Evolutionary conservation across 441 rosid genomes (phyloP), one percentile per base, ranked within the genome.

Genomic region (Adansonia madagascariensis): DNA sequence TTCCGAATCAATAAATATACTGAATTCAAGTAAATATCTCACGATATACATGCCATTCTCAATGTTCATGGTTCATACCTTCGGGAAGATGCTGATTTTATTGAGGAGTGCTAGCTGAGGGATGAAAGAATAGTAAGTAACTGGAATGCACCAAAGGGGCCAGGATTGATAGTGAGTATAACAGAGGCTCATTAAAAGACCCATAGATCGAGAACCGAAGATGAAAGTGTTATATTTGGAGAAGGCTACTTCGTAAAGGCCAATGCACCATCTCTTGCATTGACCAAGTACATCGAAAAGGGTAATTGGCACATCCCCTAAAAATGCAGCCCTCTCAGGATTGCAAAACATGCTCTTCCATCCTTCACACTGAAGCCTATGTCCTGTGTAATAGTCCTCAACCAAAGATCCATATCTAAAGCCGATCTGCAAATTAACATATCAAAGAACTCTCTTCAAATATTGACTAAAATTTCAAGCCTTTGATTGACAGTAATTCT

Each of bases 361-460:
- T 18, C 96, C 95, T 75, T 89, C 91, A 77, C 97, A 91, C 0
- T 89, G 86, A 20, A 89, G 78, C 47, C 60, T 53, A 70, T 79
- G 91, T 0, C 93, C 90, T 6, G 97, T 91, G 80, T 71, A 84
- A 71, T 31, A 89, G 77, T 94, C 94, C 83, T 94, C 97, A 2
- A 91, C 91, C 77, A 94, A 60, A 0, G 97, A 89, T 1, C 98
- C 97, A 52, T 94, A 94, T 75, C 85, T 76, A n/a, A 82, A 85
- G 0, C 98, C 98, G n/a, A 78, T 79, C 95, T 94, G 85, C 71
- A 82, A 24, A 24, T 24, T 24, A 11, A 11, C 50, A 73, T 18
- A 17, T 14, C 46, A 70, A 70, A 15, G 3, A 50, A n/a, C 2
- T 24, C 18, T 5, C 17, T 5, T 50, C 18, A 52, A 0, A 49